Evolutionary conservation across 2,329 filamentous ascomycete genomes (phyloP), one percentile per base, ranked within the genome.

Genomic region (Spiromastix sp.): DNA sequence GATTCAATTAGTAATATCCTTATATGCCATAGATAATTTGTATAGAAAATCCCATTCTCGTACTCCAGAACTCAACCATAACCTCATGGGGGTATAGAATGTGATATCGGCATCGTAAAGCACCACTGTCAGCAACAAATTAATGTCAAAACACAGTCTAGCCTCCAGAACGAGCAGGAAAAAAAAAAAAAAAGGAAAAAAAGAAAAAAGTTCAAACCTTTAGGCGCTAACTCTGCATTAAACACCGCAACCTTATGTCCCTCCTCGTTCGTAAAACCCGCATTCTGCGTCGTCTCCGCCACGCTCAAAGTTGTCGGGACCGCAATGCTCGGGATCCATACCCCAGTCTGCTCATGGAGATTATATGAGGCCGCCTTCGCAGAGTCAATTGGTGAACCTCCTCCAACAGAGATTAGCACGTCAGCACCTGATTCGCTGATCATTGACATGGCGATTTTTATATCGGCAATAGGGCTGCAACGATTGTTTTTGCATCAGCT

Each of bases 191-290:
- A n/a, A n/a, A n/a, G n/a, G n/a, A n/a, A n/a, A n/a, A n/a, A n/a
- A n/a, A n/a, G 8, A n/a, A 17, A 33, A 17, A 11, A 1, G 25
- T 12, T 13, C 8, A 16, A 33, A 36, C 49, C 46, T 12, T 40
- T 41, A 2, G 50, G 48, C 19, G 44, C 47, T n/a, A 49, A 26
- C 24, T 45, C 42, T 6, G 42, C 43, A 27, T 49, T 36, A 4
- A 26, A 27, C 25, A 54, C 44, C 5, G 15, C 33, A 30, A 39
- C 27, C 28, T 43, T 43, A 18, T 20, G 16, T 4, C 41, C 41
- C 11, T 39, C 34, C 13, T 31, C 37, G 25, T 21, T 34, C 11
- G 39, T 43, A 39, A 21, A 43, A 13, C 42, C 42, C 8, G 39
- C 42, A 22, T 28, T 34, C 29, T 31, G 20, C 11, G 42, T 43